Evolutionary conservation across 768 basidiomycete species (phyloP), one percentile per base, ranked within the genome.

Genomic region (Leccinellum luteum): DNA sequence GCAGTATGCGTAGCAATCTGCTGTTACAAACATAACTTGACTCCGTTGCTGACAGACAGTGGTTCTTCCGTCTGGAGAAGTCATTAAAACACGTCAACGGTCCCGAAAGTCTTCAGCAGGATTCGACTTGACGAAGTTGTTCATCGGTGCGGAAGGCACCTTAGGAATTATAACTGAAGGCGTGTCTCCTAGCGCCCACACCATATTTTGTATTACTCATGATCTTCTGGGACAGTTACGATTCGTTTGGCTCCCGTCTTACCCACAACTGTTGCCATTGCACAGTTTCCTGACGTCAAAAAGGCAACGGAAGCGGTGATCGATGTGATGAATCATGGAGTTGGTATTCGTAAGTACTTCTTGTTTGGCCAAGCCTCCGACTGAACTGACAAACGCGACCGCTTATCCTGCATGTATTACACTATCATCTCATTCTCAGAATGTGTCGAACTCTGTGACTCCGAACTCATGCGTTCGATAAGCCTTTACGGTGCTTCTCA

Each of bases 131-230:
- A 93, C 90, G 0, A 94, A 94, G 57, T 65, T 94, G 6, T 94
- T 95, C 71, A 88, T 94, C 50, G 93, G 93, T 23, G 91, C 91
- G 0, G 84, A 85, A 59, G 84, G 85, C 3, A 90, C 93, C 0
- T 76, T 96, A 23, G 94, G 94, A 1, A 92, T 97, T 52, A 81
- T 97, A 17, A 94, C 92, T 1, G 94, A 97, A 78, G 85, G 90
- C 83, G 49, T 45, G 10, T 35, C 30, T 32, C 19, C 2, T 41
- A 15, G 15, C 34, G n/a, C 13, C 32, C 19, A 43, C 41, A 19
- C 41, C 30, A 27, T 48, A 38, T 6, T 8, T 14, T 35, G 25
- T 35, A 12, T 23, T 27, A 27, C 32, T 60, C 21, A 52, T 47
- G 23, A 12, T 38, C 38, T 47, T 48, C 15, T 43, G 52, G 27